These are phyloP conservation scores for Pilatotrama ljubarskyi DNA, from an alignment of 768 basidiomycete species.

Conservation along the genomic window DNA sequence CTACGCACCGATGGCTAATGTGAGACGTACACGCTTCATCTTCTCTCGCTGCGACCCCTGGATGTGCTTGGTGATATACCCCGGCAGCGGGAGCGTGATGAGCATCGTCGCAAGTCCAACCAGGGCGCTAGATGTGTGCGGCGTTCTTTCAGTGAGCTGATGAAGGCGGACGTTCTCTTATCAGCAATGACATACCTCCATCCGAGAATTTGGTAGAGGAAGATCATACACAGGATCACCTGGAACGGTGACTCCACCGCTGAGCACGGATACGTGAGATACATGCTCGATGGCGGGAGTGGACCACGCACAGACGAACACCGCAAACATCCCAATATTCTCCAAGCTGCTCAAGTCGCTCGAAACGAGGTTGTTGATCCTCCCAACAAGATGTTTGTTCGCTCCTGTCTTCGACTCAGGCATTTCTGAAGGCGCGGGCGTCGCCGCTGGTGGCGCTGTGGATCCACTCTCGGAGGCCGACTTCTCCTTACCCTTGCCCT, in stretches of 20 bases:
- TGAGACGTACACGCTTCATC: conserved; percentile 39
- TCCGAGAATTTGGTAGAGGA: conserved; percentile 50
- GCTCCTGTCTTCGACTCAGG: neutral
- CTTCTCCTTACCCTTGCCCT: conserved; percentile 2
- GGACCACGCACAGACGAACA: conserved; percentile 28
- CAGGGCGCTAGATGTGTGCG: conserved; percentile 29
- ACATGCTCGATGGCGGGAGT: neutral
- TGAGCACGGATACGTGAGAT: conserved; percentile 18
- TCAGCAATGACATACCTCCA: conserved; percentile 40
- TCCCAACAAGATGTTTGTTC: conserved; percentile 60
- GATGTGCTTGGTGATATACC: conserved; percentile 36
- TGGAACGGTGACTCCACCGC: conserved; percentile 34
- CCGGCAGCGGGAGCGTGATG: conserved; percentile 41
- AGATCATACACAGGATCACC: conserved; percentile 38
- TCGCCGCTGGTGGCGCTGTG: neutral
- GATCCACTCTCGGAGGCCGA: neutral
- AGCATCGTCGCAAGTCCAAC: conserved; percentile 32
- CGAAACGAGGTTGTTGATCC: conserved; percentile 76
- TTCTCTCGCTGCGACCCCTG: conserved; percentile 37
- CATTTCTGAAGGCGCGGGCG: neutral
- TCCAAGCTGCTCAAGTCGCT: conserved; percentile 47
- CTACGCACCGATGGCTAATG: neutral
- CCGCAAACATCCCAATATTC: neutral
- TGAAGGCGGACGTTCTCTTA: neutral
- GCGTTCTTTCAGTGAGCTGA: no score